Conservation (phyloP, 1,139 yeast species). For the Spathaspora sp. region DNA sequence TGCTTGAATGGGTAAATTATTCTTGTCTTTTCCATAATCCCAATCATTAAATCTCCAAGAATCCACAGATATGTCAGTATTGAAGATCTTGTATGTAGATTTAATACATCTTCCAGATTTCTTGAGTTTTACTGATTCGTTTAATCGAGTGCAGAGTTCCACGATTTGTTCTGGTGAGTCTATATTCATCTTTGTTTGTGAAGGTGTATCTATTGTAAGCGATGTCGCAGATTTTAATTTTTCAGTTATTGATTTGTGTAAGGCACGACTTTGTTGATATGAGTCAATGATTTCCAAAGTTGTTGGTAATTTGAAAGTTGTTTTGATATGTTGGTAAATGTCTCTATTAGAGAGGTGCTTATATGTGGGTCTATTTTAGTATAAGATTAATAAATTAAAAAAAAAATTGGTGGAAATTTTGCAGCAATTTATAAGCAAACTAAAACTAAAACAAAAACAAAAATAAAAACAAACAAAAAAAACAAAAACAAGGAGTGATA, state of each 20-base stretch:
- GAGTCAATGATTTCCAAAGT: neutral
- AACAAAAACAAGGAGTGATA: too few species aligned
- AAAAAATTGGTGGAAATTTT: too few species aligned
- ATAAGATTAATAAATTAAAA: too few species aligned
- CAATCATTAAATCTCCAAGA: conserved; percentile 88
- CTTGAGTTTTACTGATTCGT: conserved; percentile 19
- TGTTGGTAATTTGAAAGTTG: neutral
- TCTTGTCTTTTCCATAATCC: conserved; percentile 63
- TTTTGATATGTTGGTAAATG: too few species aligned
- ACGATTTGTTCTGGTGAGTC: conserved; percentile 16
- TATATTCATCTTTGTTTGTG: neutral
- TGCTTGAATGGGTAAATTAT: conserved; percentile 67
- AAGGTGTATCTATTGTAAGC: neutral
- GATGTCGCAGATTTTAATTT: neutral
- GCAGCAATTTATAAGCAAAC: too few species aligned
- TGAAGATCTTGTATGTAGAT: conserved; percentile 18
- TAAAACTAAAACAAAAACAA: too few species aligned
- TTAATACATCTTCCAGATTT: conserved; percentile 25
- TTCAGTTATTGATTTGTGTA: neutral
- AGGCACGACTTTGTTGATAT: neutral
- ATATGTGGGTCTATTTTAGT: too few species aligned
- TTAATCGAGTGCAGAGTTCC: conserved; percentile 16
- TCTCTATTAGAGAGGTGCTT: too few species aligned
- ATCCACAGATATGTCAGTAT: conserved; percentile 16
- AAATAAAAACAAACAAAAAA: too few species aligned